phyloP scores from a whole-genome alignment of 306 rosid species.

The Urtica urens region DNA sequence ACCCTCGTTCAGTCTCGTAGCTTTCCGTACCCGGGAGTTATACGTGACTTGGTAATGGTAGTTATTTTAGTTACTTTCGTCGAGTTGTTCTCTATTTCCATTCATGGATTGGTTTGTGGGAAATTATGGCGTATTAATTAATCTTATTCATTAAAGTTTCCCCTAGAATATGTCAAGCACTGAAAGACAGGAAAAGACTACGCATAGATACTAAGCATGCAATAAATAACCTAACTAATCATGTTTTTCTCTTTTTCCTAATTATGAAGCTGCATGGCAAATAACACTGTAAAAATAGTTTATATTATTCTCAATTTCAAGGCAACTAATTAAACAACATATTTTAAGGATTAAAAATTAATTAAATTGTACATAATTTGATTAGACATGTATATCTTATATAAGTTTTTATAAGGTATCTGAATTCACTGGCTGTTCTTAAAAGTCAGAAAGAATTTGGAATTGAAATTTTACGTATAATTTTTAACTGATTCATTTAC shows the following conservation, averaged over 20 bases:
- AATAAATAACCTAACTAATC: background rate
- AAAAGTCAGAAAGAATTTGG: no score
- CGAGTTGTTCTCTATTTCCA: constrained; percentile 14
- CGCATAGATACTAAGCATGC: constrained; percentile 1
- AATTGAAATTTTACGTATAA: no score
- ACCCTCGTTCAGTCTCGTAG: constrained; percentile 14
- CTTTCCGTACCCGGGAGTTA: constrained; percentile 20
- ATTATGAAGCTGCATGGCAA: background rate
- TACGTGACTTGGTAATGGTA: constrained; percentile 36
- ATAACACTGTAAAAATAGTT: background rate
- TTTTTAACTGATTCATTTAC: no score
- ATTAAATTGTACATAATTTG: no score
- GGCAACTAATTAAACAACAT: no score
- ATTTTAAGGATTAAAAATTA: no score
- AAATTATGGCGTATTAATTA: background rate
- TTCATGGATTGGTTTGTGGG: constrained; percentile 2
- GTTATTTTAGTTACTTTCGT: constrained; percentile 46
- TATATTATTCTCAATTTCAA: no score
- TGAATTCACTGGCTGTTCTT: no score
- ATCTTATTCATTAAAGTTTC: background rate
- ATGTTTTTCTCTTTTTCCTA: background rate
- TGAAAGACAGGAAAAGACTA: no score
- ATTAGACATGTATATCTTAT: no score
- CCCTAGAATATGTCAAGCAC: no score
- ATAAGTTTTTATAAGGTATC: no score